Percentiles rank a stretch among this genome's conserved stretches.
Evolutionary conservation across 1,139 yeast species (phyloP).

Genomic region (Kodamaea fungicola): DNA sequence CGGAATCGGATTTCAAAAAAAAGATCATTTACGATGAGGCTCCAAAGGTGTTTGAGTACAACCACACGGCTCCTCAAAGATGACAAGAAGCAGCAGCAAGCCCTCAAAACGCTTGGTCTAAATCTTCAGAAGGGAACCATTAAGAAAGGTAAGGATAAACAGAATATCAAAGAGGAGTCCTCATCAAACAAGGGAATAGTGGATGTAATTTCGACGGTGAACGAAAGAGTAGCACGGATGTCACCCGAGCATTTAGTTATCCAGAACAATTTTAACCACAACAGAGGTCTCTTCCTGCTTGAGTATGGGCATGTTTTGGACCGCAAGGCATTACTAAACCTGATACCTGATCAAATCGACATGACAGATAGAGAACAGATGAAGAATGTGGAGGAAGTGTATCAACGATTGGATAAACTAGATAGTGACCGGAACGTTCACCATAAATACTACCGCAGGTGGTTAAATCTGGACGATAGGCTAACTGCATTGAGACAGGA

Average conservation of each 20-base stretch:
- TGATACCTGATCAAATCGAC: conserved; percentile 40
- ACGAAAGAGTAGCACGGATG: conserved; percentile 27
- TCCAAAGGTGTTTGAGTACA: not conserved
- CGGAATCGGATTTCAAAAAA: no score
- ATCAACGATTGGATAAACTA: conserved; percentile 28
- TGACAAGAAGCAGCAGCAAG: conserved; percentile 20
- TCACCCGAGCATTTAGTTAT: conserved; percentile 35
- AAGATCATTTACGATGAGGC: no score
- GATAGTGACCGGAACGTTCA: conserved; percentile 41
- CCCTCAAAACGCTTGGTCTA: conserved; percentile 26
- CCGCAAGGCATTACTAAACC: conserved; percentile 30
- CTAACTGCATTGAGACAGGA: conserved; percentile 31
- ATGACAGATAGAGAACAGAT: conserved; percentile 21
- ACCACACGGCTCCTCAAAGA: conserved; percentile 11
- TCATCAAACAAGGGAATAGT: not conserved
- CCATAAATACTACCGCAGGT: conserved; percentile 34
- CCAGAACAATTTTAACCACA: conserved; percentile 38
- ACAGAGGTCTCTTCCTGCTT: conserved; percentile 32
- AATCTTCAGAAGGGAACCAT: conserved; percentile 30
- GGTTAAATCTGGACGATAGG: conserved; percentile 32
- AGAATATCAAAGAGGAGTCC: conserved; percentile 1
- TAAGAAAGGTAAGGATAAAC: conserved; percentile 14
- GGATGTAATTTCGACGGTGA: conserved; percentile 12
- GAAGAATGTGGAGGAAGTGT: conserved; percentile 30
- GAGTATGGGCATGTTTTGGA: conserved; percentile 37